Conservation (phyloP, 2,329 filamentous ascomycete species). For the Dactylella cylindrospora region DNA sequence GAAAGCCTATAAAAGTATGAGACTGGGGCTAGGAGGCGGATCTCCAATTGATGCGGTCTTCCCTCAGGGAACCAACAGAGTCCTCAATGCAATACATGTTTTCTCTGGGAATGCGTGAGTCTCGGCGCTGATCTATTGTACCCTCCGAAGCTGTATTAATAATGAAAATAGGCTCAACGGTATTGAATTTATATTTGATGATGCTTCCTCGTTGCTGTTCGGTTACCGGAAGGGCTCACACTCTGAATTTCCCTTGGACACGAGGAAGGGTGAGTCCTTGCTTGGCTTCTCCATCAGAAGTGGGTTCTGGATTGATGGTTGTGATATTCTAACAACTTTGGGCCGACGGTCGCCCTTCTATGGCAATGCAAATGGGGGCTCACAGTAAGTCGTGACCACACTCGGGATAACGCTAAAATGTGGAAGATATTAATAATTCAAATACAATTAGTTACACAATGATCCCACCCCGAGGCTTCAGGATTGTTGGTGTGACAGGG, state of each 20-base stretch:
- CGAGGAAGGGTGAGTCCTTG: constrained; percentile 79
- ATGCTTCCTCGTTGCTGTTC: constrained; percentile 79
- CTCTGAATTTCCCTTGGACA: constrained; percentile 67
- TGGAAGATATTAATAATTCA: no score
- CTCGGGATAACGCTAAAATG: no score
- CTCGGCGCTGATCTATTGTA: neutral
- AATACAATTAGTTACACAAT: constrained; percentile 69
- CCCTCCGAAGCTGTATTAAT: constrained; percentile 52
- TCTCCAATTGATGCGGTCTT: constrained; percentile 71
- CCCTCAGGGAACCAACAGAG: constrained; percentile 61
- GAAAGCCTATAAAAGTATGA: constrained; percentile 72
- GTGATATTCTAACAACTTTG: constrained; percentile 84
- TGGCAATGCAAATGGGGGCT: constrained; percentile 77
- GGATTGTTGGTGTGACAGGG: constrained; percentile 82
- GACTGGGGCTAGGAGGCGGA: constrained; percentile 71
- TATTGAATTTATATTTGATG: constrained; percentile 90
- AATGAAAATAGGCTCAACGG: constrained; percentile 64
- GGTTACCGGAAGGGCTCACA: constrained; percentile 76
- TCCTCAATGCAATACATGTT: constrained; percentile 18
- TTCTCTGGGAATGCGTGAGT: constrained; percentile 22
- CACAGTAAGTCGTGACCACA: constrained; percentile 65
- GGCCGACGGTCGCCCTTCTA: constrained; percentile 83
- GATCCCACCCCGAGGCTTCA: constrained; percentile 85
- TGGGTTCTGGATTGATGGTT: constrained; percentile 77
- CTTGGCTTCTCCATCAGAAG: constrained; percentile 75